Conservation (phyloP, 257 asterid genomes). For the Buddleja alternifolia region DNA sequence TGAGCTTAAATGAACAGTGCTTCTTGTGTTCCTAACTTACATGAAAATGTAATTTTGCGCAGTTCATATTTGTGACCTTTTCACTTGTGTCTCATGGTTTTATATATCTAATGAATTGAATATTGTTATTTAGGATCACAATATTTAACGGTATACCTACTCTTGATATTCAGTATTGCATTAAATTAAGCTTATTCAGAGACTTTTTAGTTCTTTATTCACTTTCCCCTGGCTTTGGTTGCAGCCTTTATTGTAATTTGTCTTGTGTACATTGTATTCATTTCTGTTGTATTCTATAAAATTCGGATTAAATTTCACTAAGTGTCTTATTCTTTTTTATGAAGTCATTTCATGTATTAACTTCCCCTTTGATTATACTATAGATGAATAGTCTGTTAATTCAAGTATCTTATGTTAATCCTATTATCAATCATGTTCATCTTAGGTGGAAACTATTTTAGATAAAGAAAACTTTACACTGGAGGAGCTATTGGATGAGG, state of each 20-base stretch:
- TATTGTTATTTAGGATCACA: neutral
- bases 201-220: neutral
- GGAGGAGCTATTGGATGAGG: slow-evolving; percentile 93
- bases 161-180: neutral
- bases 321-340: neutral
- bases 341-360: slow-evolving; percentile 10
- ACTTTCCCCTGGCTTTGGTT: slow-evolving; percentile 7
- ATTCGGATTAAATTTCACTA: slow-evolving; percentile 4
- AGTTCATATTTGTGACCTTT: neutral
- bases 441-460: slow-evolving; percentile 86
- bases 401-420: neutral
- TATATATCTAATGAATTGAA: neutral
- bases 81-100: neutral
- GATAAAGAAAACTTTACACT: slow-evolving; percentile 78
- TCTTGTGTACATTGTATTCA: neutral
- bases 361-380: neutral
- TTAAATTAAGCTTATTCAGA: neutral
- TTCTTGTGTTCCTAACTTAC: neutral
- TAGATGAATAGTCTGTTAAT: neutral
- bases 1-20: neutral
- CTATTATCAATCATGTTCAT: slow-evolving; percentile 26
- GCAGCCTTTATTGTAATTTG: slow-evolving; percentile 16
- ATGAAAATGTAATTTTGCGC: neutral
- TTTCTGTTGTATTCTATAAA: slow-evolving; percentile 11
- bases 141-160: neutral